Conservation (phyloP, 352 stramenopile species). For the Globisporangium parvum region DNA sequence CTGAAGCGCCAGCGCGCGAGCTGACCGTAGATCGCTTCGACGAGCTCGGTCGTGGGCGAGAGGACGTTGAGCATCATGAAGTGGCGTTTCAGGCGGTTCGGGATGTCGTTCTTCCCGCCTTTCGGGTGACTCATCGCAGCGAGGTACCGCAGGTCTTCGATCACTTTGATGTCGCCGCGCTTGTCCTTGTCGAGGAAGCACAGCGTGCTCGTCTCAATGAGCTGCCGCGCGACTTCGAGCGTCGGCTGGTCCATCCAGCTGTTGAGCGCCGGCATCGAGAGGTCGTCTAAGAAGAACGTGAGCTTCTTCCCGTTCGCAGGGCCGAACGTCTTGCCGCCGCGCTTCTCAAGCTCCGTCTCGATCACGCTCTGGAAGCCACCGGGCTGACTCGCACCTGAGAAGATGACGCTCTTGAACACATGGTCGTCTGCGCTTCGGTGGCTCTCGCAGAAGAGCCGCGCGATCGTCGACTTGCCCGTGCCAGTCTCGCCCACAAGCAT, state of each 20-base stretch:
- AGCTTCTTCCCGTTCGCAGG: constrained; percentile 64
- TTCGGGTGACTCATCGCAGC: constrained; percentile 55
- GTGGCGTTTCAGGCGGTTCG: constrained; percentile 86
- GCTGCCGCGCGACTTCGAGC: constrained; percentile 65
- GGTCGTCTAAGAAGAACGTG: constrained; percentile 77
- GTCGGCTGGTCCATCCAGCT: constrained; percentile 73
- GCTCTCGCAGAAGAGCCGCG: constrained; percentile 70
- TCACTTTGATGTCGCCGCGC: constrained; percentile 67
- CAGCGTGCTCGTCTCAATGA: constrained; percentile 58
- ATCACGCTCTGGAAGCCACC: constrained; percentile 77
- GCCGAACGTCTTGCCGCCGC: constrained; percentile 75
- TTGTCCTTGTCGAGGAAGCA: constrained; percentile 86
- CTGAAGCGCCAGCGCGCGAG: constrained; percentile 59
- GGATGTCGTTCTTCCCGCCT: constrained; percentile 79
- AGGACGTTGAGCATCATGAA: constrained; percentile 88
- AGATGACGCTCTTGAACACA: constrained; percentile 83
- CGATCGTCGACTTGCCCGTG: constrained; percentile 85
- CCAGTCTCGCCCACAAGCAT: constrained; percentile 82
- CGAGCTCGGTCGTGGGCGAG: constrained; percentile 60
- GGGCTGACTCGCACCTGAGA: constrained; percentile 75
- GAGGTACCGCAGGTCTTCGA: constrained; percentile 65
- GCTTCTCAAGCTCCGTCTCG: constrained; percentile 71
- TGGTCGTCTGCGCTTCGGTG: constrained; percentile 29
- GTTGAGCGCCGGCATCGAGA: constrained; percentile 63
- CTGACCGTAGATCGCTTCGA: constrained; percentile 85